Conservation (phyloP, 768 basidiomycete genomes). For the Neoboletus magnificus region DNA sequence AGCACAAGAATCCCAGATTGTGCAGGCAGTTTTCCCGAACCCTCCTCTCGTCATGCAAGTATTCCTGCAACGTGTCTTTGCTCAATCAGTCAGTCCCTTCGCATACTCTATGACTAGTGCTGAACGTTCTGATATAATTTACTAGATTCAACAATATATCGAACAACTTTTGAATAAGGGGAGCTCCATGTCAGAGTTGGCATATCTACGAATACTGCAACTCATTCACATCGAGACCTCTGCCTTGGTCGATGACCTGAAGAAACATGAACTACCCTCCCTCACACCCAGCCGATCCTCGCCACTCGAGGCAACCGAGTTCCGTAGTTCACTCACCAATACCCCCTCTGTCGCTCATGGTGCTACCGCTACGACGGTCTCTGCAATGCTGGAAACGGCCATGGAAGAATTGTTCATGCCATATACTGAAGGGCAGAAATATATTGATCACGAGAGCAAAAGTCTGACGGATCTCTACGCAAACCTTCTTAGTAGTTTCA, state of each 20-base stretch:
- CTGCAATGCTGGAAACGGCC: slow-evolving; percentile 88
- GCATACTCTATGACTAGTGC: background rate
- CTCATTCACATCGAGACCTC: slow-evolving; percentile 81
- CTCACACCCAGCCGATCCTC: slow-evolving; percentile 52
- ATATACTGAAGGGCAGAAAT: slow-evolving; percentile 87
- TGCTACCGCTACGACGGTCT: slow-evolving; percentile 48
- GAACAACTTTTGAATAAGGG: slow-evolving; percentile 83
- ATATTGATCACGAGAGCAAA: slow-evolving; percentile 88
- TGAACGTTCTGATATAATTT: slow-evolving; percentile 3
- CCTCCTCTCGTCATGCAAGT: slow-evolving; percentile 97
- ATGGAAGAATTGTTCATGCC: slow-evolving; percentile 96
- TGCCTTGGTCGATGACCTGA: slow-evolving; percentile 83
- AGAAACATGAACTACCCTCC: slow-evolving; percentile 81
- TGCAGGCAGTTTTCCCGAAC: slow-evolving; percentile 97
- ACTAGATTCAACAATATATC: slow-evolving; percentile 93
- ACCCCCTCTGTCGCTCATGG: slow-evolving; percentile 39
- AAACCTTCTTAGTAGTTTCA: slow-evolving; percentile 66
- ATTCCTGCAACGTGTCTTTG: slow-evolving; percentile 95
- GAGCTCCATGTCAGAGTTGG: slow-evolving; percentile 74
- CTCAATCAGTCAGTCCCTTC: slow-evolving; percentile 73
- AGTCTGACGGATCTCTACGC: slow-evolving; percentile 79
- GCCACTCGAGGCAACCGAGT: slow-evolving; percentile 60
- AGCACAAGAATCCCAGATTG: slow-evolving; percentile 94
- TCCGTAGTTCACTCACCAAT: slow-evolving; percentile 52
- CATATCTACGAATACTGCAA: slow-evolving; percentile 87